phyloP scores from a whole-genome alignment of 1,284 basidiomycete genomes.

The Ganoderma boninense region DNA sequence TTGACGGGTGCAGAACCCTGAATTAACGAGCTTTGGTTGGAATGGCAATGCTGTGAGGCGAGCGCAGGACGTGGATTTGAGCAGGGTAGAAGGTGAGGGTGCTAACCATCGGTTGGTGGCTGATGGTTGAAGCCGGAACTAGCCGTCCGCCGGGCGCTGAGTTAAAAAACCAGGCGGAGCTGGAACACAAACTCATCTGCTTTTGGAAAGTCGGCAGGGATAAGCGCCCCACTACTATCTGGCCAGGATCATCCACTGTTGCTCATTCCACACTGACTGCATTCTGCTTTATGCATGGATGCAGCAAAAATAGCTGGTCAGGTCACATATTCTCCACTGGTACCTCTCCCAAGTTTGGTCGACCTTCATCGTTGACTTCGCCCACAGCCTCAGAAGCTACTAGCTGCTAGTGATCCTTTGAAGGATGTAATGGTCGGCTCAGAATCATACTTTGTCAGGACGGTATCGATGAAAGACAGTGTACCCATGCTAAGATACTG shows the following conservation, averaged over 20 bases:
- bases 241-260: neutral
- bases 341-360: too few relatives aligned
- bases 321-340: too few relatives aligned
- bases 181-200: constrained; percentile 28
- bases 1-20: neutral
- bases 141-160: constrained; percentile 1
- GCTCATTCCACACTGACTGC: too few relatives aligned
- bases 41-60: neutral
- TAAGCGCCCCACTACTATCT: neutral
- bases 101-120: constrained; percentile 8
- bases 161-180: constrained; percentile 1
- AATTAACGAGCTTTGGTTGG: neutral
- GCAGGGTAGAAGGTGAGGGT: neutral
- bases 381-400: too few relatives aligned
- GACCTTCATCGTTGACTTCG: too few relatives aligned
- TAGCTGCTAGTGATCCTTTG: too few relatives aligned
- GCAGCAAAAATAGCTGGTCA: too few relatives aligned
- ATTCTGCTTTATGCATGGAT: too few relatives aligned
- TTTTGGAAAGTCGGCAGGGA: neutral
- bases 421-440: too few relatives aligned
- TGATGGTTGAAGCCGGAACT: neutral
- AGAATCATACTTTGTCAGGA: too few relatives aligned
- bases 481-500: too few relatives aligned
- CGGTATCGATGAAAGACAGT: too few relatives aligned
- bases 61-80: neutral